These are phyloP conservation scores for Rhodamnia rubescens DNA, from an alignment of 345 rosid genomes.

Conservation along the genomic window DNA sequence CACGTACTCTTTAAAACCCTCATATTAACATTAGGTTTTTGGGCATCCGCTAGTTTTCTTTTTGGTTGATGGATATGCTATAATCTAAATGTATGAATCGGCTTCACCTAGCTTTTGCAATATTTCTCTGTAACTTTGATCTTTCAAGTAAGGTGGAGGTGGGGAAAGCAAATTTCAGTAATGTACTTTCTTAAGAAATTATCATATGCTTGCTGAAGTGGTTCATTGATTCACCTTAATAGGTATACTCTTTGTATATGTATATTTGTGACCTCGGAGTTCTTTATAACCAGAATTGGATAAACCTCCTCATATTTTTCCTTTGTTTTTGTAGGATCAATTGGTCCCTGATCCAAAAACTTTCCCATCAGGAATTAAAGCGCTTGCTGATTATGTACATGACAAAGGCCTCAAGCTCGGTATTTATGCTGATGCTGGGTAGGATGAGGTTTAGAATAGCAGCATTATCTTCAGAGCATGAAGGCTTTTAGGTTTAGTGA, in stretches of 20 bases:
- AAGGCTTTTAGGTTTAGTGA: background rate
- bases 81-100: background rate
- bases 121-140: background rate
- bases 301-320: background rate
- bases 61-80: background rate
- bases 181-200: background rate
- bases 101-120: background rate
- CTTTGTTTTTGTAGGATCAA: constrained; percentile 40
- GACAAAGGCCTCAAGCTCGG: constrained; percentile 91
- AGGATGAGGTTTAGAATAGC: constrained; percentile 14
- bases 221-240: background rate
- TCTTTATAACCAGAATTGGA: background rate
- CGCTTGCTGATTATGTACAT: constrained; percentile 80
- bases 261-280: background rate
- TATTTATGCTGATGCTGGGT: constrained; percentile 99
- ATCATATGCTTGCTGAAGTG: background rate
- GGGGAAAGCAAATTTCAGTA: background rate
- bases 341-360: constrained; percentile 66
- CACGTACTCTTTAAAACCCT: background rate
- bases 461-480: background rate
- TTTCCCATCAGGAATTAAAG: constrained; percentile 84
- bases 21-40: background rate
- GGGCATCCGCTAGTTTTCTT: background rate
- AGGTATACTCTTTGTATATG: background rate
- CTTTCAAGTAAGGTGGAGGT: background rate